These are phyloP conservation scores for Phaeosphaeriaceae sp. DNA, from an alignment of 2,329 filamentous ascomycete genomes.

Conservation along the genomic window DNA sequence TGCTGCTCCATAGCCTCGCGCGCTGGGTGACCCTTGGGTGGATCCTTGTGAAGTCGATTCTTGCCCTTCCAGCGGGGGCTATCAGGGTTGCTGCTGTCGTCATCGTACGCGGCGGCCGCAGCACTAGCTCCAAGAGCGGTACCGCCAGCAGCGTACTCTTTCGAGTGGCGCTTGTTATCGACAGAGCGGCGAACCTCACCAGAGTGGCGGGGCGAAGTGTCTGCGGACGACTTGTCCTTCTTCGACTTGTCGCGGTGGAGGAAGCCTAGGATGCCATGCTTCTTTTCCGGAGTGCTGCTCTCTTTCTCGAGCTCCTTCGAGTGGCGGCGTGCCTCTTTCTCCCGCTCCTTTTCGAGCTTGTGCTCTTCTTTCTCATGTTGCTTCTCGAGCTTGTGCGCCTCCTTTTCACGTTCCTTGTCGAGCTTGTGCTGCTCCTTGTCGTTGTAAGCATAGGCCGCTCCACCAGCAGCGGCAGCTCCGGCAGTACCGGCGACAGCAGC, in stretches of 20 bases:
- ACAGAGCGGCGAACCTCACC: slow-evolving; percentile 5
- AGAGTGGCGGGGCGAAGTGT: slow-evolving; percentile 25
- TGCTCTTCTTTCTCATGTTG: slow-evolving; percentile 15
- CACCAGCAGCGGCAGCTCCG: slow-evolving; percentile 31
- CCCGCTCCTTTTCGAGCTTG: slow-evolving; percentile 20
- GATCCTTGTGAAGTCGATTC: slow-evolving; percentile 52
- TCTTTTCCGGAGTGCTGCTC: slow-evolving; percentile 43
- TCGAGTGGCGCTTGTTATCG: slow-evolving; percentile 28
- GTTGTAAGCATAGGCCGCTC: slow-evolving; percentile 36
- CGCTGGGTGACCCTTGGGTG: slow-evolving; percentile 45
- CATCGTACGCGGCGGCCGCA: slow-evolving; percentile 25
- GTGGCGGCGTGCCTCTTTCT: slow-evolving; percentile 16
- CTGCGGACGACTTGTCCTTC: slow-evolving; percentile 32
- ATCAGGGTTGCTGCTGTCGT: slow-evolving; percentile 19
- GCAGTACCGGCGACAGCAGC: slow-evolving; percentile 30
- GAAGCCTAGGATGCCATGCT: slow-evolving; percentile 49
- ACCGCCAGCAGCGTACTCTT: slow-evolving; percentile 30
- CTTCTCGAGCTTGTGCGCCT: slow-evolving; percentile 25
- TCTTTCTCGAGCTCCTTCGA: slow-evolving; percentile 36
- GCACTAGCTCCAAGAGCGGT: slow-evolving; percentile 28
- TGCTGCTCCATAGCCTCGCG: slow-evolving; percentile 35
- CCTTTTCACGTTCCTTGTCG: slow-evolving; percentile 30
- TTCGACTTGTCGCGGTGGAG: slow-evolving; percentile 52
- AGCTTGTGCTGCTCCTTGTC: slow-evolving; percentile 18
- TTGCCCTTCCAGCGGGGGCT: slow-evolving; percentile 34